A percentile compares a stretch with the other conserved stretches of the same genome.
These are phyloP conservation scores for Brassica rapa DNA, from an alignment of 345 rosid species.

Conservation along the genomic window DNA sequence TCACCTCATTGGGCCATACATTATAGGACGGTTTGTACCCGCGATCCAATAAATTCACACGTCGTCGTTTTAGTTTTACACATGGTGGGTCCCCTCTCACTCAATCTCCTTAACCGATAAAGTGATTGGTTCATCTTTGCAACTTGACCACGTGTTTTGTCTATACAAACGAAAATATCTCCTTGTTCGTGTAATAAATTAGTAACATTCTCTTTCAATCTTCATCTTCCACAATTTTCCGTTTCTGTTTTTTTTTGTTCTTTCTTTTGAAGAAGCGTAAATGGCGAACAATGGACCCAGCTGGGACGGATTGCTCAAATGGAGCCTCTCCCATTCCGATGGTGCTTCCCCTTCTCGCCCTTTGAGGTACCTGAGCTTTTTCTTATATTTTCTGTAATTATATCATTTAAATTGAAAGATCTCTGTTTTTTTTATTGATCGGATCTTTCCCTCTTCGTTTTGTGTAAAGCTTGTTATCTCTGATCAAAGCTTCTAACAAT, in stretches of 20 bases:
- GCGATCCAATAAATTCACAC: neutral
- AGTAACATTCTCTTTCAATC: neutral
- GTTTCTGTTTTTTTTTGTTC: neutral
- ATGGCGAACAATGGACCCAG: conserved; percentile 84
- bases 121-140: neutral
- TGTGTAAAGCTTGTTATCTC: too few species aligned
- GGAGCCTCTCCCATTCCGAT: conserved; percentile 92
- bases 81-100: conserved; percentile 3
- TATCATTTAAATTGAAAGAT: neutral
- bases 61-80: neutral
- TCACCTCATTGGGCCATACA: neutral
- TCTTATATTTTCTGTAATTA: conserved; percentile 30
- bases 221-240: neutral
- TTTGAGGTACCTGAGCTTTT: too few species aligned
- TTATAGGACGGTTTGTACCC: neutral
- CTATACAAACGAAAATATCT: conserved; percentile 25
- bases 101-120: conserved; percentile 14
- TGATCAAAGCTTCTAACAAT: neutral
- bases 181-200: conserved; percentile 18
- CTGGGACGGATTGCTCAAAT: conserved; percentile 92
- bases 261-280: neutral
- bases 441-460: too few species aligned
- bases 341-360: conserved; percentile 55
- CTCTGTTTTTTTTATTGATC: conserved; percentile 1
- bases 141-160: conserved; percentile 31